Conservation (phyloP, 495 filamentous ascomycete genomes). For the Platismatia glauca region DNA sequence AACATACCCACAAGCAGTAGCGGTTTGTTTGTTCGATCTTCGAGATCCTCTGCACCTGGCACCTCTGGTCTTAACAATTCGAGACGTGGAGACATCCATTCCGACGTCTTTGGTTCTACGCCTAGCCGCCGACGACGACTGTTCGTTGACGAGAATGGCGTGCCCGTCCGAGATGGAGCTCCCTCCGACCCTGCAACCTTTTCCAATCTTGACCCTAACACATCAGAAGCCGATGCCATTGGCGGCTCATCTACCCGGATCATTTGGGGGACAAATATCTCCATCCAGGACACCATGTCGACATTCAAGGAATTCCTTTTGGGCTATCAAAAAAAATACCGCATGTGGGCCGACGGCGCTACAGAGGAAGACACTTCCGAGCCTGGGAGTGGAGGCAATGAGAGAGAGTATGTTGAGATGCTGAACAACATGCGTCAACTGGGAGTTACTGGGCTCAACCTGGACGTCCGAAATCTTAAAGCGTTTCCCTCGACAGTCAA, state of each 20-base stretch:
- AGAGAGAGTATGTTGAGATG: slow-evolving; percentile 74
- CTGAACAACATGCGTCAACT: slow-evolving; percentile 84
- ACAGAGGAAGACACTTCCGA: slow-evolving; percentile 62
- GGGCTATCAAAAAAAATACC: slow-evolving; percentile 86
- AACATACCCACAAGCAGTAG: slow-evolving; percentile 71
- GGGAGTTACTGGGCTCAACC: slow-evolving; percentile 71
- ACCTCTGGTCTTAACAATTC: slow-evolving; percentile 37
- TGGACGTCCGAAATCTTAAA: slow-evolving; percentile 84
- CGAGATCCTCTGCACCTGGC: slow-evolving; percentile 43
- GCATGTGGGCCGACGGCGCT: slow-evolving; percentile 78
- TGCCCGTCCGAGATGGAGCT: slow-evolving; percentile 47
- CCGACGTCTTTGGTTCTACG: slow-evolving; percentile 60
- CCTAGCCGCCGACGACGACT: slow-evolving; percentile 57
- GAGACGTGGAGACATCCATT: slow-evolving; percentile 76
- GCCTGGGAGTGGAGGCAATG: slow-evolving; percentile 49
- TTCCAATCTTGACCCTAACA: slow-evolving; percentile 76
- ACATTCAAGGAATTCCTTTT: slow-evolving; percentile 83
- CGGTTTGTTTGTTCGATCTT: slow-evolving; percentile 71
- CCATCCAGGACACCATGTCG: slow-evolving; percentile 76
- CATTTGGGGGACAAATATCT: slow-evolving; percentile 97
- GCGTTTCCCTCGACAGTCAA: slow-evolving; percentile 86
- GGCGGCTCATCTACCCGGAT: slow-evolving; percentile 70
- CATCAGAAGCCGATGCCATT: slow-evolving; percentile 83
- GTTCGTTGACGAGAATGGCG: slow-evolving; percentile 74
- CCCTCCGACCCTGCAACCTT: slow-evolving; percentile 76